Conservation (phyloP, 352 stramenopile species). For the Blastocystis sp. region DNA sequence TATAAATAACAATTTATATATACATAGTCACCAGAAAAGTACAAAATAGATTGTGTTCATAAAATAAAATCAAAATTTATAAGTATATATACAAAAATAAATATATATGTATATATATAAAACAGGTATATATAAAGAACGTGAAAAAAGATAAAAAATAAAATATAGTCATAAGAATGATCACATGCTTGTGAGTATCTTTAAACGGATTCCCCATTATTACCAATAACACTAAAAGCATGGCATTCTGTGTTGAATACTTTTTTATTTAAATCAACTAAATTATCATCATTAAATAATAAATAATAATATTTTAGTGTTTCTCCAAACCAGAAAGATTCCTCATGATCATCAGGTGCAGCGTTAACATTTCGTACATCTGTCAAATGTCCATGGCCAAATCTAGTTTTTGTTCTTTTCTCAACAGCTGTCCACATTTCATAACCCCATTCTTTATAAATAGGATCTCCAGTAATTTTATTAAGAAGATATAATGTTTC, state of each 20-base stretch:
- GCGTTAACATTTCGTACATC: constrained; percentile 11
- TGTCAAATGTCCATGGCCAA: constrained; percentile 42
- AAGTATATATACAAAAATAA: too few species aligned
- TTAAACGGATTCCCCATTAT: too few species aligned
- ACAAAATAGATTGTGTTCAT: too few species aligned
- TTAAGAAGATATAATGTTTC: constrained; percentile 68
- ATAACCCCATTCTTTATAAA: constrained; percentile 56
- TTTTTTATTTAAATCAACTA: constrained; percentile 30
- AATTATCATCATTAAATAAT: constrained; percentile 36
- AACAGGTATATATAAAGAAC: too few species aligned
- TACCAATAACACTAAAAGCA: constrained; percentile 2
- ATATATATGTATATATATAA: too few species aligned
- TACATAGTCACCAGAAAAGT: too few species aligned
- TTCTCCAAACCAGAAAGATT: constrained; percentile 34
- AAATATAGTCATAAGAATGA: too few species aligned
- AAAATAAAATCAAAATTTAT: too few species aligned
- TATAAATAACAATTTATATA: too few species aligned
- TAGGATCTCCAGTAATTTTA: constrained; percentile 56
- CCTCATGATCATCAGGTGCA: constrained; percentile 13
- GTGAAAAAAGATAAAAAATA: too few species aligned
- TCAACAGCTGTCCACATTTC: constrained; percentile 59
- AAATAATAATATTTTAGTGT: constrained; percentile 28
- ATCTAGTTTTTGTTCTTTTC: constrained; percentile 10
- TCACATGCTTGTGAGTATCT: too few species aligned
- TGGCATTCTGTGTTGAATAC: constrained; percentile 30